phyloP scores from a whole-genome alignment of 305 asterid species.

The Fraxinus paxiana region DNA sequence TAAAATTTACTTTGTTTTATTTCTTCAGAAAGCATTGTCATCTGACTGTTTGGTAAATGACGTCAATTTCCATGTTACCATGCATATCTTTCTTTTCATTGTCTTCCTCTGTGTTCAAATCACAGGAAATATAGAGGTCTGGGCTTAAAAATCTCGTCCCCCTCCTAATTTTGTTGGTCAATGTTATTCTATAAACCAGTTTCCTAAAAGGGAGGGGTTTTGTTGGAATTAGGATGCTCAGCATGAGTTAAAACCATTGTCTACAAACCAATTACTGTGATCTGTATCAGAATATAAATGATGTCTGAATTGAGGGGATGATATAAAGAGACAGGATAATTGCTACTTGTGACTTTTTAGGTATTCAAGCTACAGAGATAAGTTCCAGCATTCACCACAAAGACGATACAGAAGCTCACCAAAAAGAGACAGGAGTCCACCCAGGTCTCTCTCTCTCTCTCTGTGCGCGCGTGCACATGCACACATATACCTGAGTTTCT shows the following conservation, averaged over 20 bases:
- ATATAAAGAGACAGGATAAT: background rate
- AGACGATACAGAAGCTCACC: conserved; percentile 56
- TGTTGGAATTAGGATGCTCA: background rate
- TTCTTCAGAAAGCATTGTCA: background rate
- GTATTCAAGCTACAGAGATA: conserved; percentile 57
- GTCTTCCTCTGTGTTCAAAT: background rate
- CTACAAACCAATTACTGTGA: background rate
- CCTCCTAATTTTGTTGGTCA: background rate
- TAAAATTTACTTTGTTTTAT: background rate
- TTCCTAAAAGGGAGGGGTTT: background rate
- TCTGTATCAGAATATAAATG: background rate
- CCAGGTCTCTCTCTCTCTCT: conserved; percentile 44
- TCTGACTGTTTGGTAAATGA: background rate
- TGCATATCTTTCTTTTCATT: background rate
- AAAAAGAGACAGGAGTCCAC: conserved; percentile 77
- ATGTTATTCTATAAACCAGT: background rate
- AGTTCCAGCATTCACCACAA: conserved; percentile 60
- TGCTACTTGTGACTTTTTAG: conserved; percentile 26
- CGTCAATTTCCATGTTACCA: background rate
- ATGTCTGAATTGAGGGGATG: background rate
- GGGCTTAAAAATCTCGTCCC: background rate
- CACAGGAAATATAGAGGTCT: background rate
- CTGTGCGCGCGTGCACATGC: background rate
- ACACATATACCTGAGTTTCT: background rate
- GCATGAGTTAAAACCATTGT: background rate